Conservation (phyloP, 176 grass and related monocot species). For the Oropetium thomaeum region DNA sequence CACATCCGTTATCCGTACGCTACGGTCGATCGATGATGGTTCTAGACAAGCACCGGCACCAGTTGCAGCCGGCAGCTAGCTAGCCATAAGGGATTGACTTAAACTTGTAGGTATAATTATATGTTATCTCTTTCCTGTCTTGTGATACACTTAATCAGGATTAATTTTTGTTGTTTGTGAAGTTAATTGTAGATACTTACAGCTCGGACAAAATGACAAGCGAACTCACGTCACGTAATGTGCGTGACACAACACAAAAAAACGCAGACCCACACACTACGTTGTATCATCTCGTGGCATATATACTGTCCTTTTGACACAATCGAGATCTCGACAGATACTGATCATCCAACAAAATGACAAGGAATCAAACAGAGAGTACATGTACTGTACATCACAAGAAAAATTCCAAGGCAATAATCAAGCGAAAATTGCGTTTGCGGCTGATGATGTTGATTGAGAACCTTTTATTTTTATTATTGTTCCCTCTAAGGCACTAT, state of each 20-base stretch:
- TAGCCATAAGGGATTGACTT: neutral
- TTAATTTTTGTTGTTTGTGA: neutral
- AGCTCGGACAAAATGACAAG: neutral
- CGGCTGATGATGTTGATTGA: no score
- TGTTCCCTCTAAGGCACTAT: no score
- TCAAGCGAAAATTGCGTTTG: neutral
- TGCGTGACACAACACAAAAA: neutral
- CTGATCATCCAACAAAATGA: neutral
- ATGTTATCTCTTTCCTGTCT: no score
- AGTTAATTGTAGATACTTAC: no score
- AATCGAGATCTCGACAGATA: neutral
- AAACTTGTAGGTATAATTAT: neutral
- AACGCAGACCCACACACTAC: neutral
- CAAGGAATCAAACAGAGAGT: neutral
- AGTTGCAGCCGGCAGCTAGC: neutral
- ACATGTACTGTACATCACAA: neutral
- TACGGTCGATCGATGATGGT: no score
- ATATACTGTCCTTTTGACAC: neutral
- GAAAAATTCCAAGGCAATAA: neutral
- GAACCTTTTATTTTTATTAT: no score
- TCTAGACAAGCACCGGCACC: neutral
- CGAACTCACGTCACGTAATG: neutral
- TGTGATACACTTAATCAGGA: neutral
- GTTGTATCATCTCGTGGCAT: neutral
- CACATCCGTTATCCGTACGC: neutral